Percentiles rank a stretch among this genome's conserved stretches.
phyloP scores from a whole-genome alignment of 2,329 filamentous ascomycete genomes.

The Blastomyces parvus region DNA sequence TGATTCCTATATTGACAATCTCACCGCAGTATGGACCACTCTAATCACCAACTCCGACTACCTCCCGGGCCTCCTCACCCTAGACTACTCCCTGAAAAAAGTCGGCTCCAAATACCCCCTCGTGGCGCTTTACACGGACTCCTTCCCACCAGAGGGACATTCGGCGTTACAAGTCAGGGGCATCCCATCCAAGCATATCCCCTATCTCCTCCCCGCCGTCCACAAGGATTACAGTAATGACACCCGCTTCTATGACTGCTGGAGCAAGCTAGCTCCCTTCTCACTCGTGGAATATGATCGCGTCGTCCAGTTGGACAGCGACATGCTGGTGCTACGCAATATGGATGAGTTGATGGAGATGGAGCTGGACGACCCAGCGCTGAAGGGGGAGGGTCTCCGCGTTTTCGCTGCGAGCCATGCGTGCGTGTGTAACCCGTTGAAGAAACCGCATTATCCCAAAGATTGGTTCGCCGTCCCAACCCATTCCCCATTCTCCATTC shows the following conservation, averaged over 20 bases:
- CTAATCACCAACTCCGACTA: conserved; percentile 79
- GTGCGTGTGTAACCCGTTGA: conserved; percentile 75
- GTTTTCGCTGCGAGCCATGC: conserved; percentile 80
- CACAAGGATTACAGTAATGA: conserved; percentile 63
- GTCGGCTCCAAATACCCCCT: conserved; percentile 62
- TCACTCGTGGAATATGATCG: conserved; percentile 65
- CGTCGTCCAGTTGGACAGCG: conserved; percentile 75
- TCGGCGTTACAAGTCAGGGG: conserved; percentile 58
- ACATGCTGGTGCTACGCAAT: conserved; percentile 74
- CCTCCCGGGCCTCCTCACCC: conserved; percentile 70
- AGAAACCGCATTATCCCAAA: conserved; percentile 66
- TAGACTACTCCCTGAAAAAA: conserved; percentile 64
- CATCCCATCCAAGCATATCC: conserved; percentile 61
- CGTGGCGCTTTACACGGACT: conserved; percentile 71
- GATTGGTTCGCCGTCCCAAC: conserved; percentile 47
- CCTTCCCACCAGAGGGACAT: conserved; percentile 59
- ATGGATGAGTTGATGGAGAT: conserved; percentile 94
- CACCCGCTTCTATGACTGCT: conserved; percentile 80
- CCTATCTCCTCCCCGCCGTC: conserved; percentile 59
- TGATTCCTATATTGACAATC: background rate
- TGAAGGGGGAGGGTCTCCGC: conserved; percentile 45
- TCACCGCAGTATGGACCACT: conserved; percentile 65
- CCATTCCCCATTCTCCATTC: background rate
- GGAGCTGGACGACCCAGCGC: conserved; percentile 51
- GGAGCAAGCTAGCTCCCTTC: conserved; percentile 77